Evolutionary conservation across 768 basidiomycete species (phyloP), one percentile per base, ranked within the genome.

Genomic region (Dictyophora rubrovolvata): DNA sequence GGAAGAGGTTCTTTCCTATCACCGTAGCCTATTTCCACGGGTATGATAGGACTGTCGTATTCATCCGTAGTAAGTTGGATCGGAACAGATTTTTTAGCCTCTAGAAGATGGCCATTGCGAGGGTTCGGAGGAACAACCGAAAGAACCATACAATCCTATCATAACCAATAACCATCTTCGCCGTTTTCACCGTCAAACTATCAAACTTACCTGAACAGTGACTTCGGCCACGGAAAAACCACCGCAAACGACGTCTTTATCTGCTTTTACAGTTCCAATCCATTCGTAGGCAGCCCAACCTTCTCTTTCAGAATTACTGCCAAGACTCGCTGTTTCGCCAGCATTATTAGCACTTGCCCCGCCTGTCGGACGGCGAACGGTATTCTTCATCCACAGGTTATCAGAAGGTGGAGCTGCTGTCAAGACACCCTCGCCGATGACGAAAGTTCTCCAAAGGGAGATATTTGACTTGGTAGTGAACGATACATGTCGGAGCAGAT

Each of bases 151-250:
- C 74, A 86, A 64, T 89, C 87, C 86, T 88, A 48, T 58, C 20
- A 54, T 46, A 35, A 57, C 9, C n/a, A n/a, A n/a, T n/a, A n/a
- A n/a, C n/a, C n/a, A n/a, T n/a, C n/a, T n/a, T n/a, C n/a, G n/a
- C n/a, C n/a, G n/a, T n/a, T n/a, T n/a, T n/a, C n/a, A n/a, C n/a
- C n/a, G n/a, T n/a, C n/a, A n/a, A n/a, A n/a, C n/a, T n/a, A n/a
- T n/a, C n/a, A 18, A 18, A 52, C 73, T 42, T 67, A 86, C 86
- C 74, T 81, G 80, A 48, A 87, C 79, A 9, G 73, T 76, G 34
- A 89, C 73, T 9, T 85, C 86, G 20, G 79, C 78, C 3, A 84
- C 82, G 65, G 69, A 81, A 69, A 89, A 89, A 0, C 83, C 84
- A n/a, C 77, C 72, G 12, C 84, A 72, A 54, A 75, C 79, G 55